phyloP scores from a whole-genome alignment of 495 filamentous ascomycete species.

The Neurospora sp. region DNA sequence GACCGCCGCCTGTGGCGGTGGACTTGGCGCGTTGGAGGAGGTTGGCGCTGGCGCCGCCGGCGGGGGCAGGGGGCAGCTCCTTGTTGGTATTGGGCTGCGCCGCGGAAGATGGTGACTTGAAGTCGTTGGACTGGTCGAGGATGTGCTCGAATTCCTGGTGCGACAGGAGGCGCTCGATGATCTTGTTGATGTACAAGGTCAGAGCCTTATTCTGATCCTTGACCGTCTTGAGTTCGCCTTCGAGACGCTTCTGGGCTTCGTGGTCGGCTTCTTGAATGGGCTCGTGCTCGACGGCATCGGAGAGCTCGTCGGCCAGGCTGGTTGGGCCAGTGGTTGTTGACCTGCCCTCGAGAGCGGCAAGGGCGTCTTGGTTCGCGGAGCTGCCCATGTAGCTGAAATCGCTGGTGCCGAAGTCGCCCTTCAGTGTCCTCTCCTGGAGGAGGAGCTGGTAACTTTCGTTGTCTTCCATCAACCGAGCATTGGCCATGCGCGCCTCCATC shows the following conservation, averaged over 20 bases:
- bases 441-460: conserved; percentile 96
- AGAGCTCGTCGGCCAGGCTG: conserved; percentile 83
- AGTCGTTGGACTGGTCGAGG: conserved; percentile 63
- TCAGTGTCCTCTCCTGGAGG: conserved; percentile 83
- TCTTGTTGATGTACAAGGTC: conserved; percentile 95
- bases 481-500: conserved; percentile 84
- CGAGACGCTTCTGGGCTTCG: conserved; percentile 54
- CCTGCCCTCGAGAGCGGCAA: conserved; percentile 46
- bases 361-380: conserved; percentile 43
- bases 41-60: conserved; percentile 44
- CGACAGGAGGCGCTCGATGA: conserved; percentile 86
- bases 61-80: conserved; percentile 73
- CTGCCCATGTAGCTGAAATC: conserved; percentile 62
- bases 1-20: conserved; percentile 39
- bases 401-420: conserved; percentile 80
- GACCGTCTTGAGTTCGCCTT: conserved; percentile 66
- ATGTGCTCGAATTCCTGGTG: conserved; percentile 93
- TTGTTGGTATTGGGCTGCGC: conserved; percentile 54
- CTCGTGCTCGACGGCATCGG: conserved; percentile 44
- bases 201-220: conserved; percentile 96
- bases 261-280: conserved; percentile 45
- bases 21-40: conserved; percentile 76
- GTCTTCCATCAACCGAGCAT: conserved; percentile 93
- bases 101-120: conserved; percentile 19
- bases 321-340: conserved; percentile 32